phyloP scores from a whole-genome alignment of 352 stramenopile species.

The Globisporangium viniferum region DNA sequence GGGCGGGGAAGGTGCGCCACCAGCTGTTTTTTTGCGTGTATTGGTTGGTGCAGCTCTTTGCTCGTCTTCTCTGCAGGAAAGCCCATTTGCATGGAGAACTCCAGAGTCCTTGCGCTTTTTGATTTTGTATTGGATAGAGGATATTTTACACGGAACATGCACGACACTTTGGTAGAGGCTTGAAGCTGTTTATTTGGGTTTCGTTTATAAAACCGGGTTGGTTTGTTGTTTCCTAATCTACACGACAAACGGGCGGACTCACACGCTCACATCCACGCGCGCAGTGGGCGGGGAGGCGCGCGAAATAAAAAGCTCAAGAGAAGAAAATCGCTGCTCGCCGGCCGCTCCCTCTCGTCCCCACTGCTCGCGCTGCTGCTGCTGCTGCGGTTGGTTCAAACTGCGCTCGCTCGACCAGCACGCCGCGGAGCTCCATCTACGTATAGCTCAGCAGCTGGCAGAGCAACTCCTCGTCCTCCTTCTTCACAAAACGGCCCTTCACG shows the following conservation, averaged over 20 bases:
- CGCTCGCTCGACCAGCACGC: background rate
- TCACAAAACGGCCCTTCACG: conserved; percentile 98
- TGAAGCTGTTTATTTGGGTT: conserved; percentile 9
- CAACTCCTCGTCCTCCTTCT: conserved; percentile 97
- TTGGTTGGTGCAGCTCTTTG: background rate
- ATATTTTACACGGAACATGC: background rate
- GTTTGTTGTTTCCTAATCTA: conserved; percentile 17
- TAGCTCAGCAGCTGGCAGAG: conserved; percentile 81
- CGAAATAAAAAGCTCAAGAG: conserved; percentile 13
- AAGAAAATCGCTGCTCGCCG: background rate
- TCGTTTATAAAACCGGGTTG: conserved; percentile 11
- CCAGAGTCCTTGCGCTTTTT: background rate
- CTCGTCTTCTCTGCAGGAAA: background rate
- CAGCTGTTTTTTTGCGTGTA: background rate
- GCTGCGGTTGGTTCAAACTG: background rate
- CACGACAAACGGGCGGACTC: conserved; percentile 11
- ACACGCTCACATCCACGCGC: background rate
- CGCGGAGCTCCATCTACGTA: conserved; percentile 35
- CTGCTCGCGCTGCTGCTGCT: background rate
- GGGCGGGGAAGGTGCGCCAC: background rate
- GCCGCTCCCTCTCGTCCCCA: background rate
- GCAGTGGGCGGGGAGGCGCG: background rate
- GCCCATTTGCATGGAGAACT: background rate
- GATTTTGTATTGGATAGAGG: background rate
- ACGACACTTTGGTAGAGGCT: background rate